A percentile compares a stretch with the other conserved stretches of the same genome.
Evolutionary conservation across 108 stramenopile species (phyloP).

Genomic region (Pelagomonas calceolata): DNA sequence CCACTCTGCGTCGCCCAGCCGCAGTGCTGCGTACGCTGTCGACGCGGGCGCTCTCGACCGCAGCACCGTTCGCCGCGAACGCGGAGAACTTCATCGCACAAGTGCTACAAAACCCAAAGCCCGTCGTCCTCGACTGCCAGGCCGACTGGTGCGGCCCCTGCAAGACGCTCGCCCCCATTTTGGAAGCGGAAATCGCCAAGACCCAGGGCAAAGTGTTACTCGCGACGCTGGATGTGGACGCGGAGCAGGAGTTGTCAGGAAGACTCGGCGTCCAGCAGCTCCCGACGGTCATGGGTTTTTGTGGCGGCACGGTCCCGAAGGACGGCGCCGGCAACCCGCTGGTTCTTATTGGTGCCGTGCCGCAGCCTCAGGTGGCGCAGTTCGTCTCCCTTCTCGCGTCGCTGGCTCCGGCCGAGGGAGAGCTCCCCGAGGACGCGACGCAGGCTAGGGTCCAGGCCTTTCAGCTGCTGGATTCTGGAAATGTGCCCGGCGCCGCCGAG

Average conservation of each 20-base stretch:
- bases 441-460: neutral
- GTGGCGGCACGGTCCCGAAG: constrained; percentile 3
- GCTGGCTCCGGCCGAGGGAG: neutral
- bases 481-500: neutral
- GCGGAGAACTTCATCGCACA: neutral
- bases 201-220: neutral
- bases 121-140: constrained; percentile 10
- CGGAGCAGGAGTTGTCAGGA: constrained; percentile 4
- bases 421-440: neutral
- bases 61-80: too few relatives aligned
- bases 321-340: too few relatives aligned
- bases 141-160: constrained; percentile 24
- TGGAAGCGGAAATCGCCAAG: neutral
- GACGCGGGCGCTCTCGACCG: too few relatives aligned
- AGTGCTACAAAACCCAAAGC: constrained; percentile 7
- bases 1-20: too few relatives aligned
- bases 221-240: constrained; percentile 13
- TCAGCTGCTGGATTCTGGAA: neutral
- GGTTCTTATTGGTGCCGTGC: constrained; percentile 5
- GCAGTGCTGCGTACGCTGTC: too few relatives aligned
- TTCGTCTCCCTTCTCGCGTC: neutral
- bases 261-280: constrained; percentile 3
- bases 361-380: neutral
- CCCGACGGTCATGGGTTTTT: constrained; percentile 8
- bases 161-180: constrained; percentile 5